Percentiles rank a stretch among this genome's conserved stretches.
These are phyloP conservation scores for Marchantia polymorpha DNA, from an alignment of 225 moss, liverwort and hornwort genomes.

Conservation along the genomic window DNA sequence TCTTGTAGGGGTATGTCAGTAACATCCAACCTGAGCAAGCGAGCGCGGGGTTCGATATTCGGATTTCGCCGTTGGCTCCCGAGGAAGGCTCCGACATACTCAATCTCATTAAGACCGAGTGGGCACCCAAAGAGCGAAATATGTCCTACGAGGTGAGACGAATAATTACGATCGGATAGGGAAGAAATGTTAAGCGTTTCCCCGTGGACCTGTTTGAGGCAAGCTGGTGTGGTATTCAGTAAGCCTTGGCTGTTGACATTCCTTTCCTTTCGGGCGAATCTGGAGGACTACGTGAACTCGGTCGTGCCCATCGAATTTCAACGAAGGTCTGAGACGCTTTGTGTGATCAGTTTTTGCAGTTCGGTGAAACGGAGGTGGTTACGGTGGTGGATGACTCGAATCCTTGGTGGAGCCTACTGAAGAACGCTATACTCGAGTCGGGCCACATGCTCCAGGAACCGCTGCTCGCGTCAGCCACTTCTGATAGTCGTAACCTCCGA, in stretches of 20 bases:
- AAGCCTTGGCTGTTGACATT: no score
- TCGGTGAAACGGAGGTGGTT: background rate
- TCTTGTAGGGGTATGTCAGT: constrained; percentile 25
- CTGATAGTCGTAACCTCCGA: background rate
- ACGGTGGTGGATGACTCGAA: constrained; percentile 5
- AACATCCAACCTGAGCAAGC: constrained; percentile 34
- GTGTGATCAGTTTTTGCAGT: background rate
- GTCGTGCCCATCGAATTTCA: no score
- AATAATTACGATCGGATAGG: background rate
- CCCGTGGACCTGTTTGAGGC: no score
- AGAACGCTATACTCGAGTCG: background rate
- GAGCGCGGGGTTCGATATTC: constrained; percentile 40
- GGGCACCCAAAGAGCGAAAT: constrained; percentile 41
- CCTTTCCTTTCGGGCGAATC: no score
- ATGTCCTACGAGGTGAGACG: constrained; percentile 21
- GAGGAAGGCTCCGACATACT: constrained; percentile 26
- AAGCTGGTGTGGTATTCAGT: no score
- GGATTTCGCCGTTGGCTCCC: constrained; percentile 34
- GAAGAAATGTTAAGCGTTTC: no score
- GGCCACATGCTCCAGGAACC: background rate
- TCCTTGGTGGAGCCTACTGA: constrained; percentile 3
- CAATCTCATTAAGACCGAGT: constrained; percentile 31
- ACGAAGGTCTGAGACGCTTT: no score
- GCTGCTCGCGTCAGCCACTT: background rate
- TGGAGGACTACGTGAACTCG: no score